phyloP scores from a whole-genome alignment of 192 early-diverging fungal genomes.

The Coemansia sp. region DNA sequence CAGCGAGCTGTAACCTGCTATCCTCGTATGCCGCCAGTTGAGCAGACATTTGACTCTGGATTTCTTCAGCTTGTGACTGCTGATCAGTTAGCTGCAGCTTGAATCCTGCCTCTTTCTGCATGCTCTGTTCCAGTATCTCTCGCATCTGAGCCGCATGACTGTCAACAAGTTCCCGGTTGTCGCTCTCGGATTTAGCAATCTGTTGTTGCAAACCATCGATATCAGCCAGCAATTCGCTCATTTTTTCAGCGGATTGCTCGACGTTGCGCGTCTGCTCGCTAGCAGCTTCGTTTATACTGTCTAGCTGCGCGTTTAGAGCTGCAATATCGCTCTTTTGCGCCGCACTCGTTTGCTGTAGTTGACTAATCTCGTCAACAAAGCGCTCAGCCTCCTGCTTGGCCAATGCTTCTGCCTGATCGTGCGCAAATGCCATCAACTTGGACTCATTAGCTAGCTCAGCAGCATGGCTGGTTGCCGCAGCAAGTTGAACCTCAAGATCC shows the following conservation, averaged over 20 bases:
- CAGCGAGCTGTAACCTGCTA: background rate
- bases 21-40: background rate
- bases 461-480: background rate
- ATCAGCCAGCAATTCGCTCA: background rate
- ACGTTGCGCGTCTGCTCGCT: constrained; percentile 5
- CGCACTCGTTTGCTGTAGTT: background rate
- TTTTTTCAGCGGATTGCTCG: background rate
- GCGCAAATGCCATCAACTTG: background rate
- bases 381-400: background rate
- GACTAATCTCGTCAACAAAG: constrained; percentile 7
- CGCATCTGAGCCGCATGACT: constrained; percentile 9
- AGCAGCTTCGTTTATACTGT: background rate
- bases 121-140: background rate
- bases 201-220: constrained; percentile 6
- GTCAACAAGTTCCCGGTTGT: background rate
- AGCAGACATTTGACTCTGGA: background rate
- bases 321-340: background rate
- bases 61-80: background rate
- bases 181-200: constrained; percentile 1
- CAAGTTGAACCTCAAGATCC: background rate
- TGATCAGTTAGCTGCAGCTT: constrained; percentile 8
- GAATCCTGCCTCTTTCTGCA: background rate
- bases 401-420: background rate
- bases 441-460: constrained; percentile 4
- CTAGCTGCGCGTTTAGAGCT: constrained; percentile 5